Conservation (phyloP, 2,329 filamentous ascomycete species). For the Aspergillus udagawae region DNA sequence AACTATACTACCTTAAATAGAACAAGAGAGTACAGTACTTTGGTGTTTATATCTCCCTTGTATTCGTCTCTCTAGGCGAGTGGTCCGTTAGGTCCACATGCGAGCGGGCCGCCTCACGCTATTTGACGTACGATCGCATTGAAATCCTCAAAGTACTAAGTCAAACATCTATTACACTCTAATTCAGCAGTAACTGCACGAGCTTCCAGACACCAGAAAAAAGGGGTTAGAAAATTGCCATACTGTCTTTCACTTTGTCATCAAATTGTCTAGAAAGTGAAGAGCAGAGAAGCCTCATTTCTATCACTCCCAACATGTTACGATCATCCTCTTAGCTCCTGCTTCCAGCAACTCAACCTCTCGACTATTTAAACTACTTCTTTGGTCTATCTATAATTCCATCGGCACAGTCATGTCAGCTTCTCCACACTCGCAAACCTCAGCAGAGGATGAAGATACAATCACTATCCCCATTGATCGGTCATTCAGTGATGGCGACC, state of each 20-base stretch:
- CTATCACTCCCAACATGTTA: not conserved
- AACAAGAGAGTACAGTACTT: not conserved
- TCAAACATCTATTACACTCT: too few relatives aligned
- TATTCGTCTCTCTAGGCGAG: not conserved
- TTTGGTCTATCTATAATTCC: not conserved
- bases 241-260: not conserved
- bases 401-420: slow-evolving; percentile 3
- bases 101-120: too few relatives aligned
- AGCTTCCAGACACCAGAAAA: not conserved
- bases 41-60: not conserved
- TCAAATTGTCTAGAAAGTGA: not conserved
- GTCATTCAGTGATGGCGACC: slow-evolving; percentile 37
- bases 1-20: not conserved
- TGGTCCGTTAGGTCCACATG: too few relatives aligned
- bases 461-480: slow-evolving; percentile 32
- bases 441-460: slow-evolving; percentile 16
- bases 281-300: not conserved
- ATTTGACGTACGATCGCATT: too few relatives aligned
- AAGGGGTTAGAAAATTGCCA: not conserved
- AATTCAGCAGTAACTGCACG: not conserved
- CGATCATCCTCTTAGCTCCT: not conserved
- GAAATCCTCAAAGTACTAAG: too few relatives aligned
- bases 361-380: not conserved
- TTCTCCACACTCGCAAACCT: slow-evolving; percentile 4
- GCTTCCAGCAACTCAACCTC: not conserved